A percentile compares a stretch with the other conserved stretches of the same genome.
phyloP scores from a whole-genome alignment of 768 basidiomycete genomes.

The Porpolomopsis calyptriformis region DNA sequence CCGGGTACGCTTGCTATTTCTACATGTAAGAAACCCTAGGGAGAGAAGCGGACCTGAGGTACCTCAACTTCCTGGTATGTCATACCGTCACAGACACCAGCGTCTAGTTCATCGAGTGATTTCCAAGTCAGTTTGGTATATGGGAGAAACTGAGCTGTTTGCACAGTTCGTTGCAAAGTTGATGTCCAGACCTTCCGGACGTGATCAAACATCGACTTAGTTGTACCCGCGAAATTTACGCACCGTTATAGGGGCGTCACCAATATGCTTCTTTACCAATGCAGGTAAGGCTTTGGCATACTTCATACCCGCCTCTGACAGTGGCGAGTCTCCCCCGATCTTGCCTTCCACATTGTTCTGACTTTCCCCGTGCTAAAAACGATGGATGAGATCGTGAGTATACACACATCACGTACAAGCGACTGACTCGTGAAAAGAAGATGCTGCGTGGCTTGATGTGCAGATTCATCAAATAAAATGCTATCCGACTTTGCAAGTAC shows the following conservation, averaged over 20 bases:
- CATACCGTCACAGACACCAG: conserved; percentile 99
- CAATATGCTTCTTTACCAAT: conserved; percentile 83
- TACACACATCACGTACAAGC: neutral
- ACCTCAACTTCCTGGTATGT: conserved; percentile 98
- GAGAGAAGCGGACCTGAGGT: conserved; percentile 9
- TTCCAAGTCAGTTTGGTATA: conserved; percentile 98
- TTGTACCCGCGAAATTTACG: conserved; percentile 14
- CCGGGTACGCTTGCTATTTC: conserved; percentile 79
- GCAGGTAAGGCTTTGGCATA: conserved; percentile 83
- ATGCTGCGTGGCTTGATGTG: conserved; percentile 96
- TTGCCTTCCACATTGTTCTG: conserved; percentile 94
- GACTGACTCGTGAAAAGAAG: conserved; percentile 82
- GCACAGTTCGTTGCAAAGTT: conserved; percentile 86
- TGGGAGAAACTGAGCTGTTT: conserved; percentile 73
- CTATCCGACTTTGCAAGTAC: conserved; percentile 93
- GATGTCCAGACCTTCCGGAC: conserved; percentile 86
- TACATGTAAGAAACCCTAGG: neutral
- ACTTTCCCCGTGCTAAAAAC: conserved; percentile 88
- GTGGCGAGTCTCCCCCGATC: conserved; percentile 91
- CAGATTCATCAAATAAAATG: conserved; percentile 97
- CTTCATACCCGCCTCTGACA: conserved; percentile 74
- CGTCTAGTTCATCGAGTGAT: conserved; percentile 94
- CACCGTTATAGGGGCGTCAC: conserved; percentile 79
- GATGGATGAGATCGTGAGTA: conserved; percentile 6
- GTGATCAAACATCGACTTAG: conserved; percentile 5